phyloP scores from a whole-genome alignment of 164 flowering plant species.

The Piper longum region DNA sequence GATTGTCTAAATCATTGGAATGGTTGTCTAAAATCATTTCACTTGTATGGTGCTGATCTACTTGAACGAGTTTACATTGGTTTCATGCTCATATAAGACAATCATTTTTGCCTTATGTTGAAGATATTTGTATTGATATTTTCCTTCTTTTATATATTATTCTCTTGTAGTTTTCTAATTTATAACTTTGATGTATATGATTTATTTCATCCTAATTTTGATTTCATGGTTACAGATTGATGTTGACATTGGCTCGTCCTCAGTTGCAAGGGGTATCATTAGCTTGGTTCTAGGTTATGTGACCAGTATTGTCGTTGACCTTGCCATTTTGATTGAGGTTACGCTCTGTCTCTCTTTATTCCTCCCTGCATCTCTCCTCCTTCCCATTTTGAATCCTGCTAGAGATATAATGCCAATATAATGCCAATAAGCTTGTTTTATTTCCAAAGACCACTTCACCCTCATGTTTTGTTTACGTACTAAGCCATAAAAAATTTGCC shows the following conservation, averaged over 20 bases:
- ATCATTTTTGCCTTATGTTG: too few relatives aligned
- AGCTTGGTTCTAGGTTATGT: slow-evolving; percentile 92
- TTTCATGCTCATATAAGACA: too few relatives aligned
- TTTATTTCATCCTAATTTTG: neutral
- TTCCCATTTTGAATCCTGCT: neutral
- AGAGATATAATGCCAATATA: neutral
- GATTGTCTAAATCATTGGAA: too few relatives aligned
- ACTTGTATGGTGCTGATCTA: too few relatives aligned
- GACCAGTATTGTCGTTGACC: slow-evolving; percentile 91
- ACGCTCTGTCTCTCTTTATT: slow-evolving; percentile 8
- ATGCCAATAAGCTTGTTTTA: neutral
- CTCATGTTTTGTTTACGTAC: neutral
- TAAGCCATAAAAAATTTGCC: neutral
- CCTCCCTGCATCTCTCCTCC: neutral
- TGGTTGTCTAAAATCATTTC: too few relatives aligned
- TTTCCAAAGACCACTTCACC: neutral
- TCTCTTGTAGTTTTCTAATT: neutral
- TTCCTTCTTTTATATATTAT: too few relatives aligned
- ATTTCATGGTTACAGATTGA: slow-evolving; percentile 50
- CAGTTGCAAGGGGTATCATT: slow-evolving; percentile 84
- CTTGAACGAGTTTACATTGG: too few relatives aligned
- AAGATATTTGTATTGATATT: too few relatives aligned
- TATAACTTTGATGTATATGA: neutral
- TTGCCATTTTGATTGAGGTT: slow-evolving; percentile 87
- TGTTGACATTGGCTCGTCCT: slow-evolving; percentile 97